These are phyloP conservation scores for Colletotrichum gigasporum DNA, from an alignment of 2,329 filamentous ascomycete genomes.

Conservation along the genomic window DNA sequence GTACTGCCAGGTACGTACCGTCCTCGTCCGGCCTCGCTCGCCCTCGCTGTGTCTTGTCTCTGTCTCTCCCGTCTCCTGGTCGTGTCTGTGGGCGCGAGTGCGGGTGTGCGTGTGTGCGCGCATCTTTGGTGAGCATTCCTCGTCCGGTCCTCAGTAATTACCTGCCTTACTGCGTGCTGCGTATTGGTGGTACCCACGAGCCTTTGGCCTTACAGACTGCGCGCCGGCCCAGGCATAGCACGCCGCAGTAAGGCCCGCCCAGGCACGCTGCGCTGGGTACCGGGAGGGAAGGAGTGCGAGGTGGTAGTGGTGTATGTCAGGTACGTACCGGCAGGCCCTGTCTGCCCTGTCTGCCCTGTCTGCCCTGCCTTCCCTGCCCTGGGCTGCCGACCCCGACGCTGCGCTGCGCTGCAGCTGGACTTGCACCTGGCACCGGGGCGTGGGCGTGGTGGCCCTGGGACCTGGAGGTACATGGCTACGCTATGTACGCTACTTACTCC, in stretches of 20 bases:
- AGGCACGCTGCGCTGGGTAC: too few species aligned
- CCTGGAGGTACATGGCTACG: background rate
- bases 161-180: too few species aligned
- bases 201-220: background rate
- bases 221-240: too few species aligned
- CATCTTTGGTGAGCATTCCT: constrained; percentile 8
- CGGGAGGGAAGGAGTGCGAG: too few species aligned
- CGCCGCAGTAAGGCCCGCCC: too few species aligned
- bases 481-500: background rate
- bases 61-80: background rate
- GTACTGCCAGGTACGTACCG: too few species aligned
- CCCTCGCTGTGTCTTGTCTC: background rate
- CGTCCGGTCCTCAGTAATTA: constrained; percentile 11
- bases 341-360: too few species aligned
- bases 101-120: background rate
- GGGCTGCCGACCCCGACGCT: too few species aligned
- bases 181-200: constrained; percentile 16
- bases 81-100: background rate
- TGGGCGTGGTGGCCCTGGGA: background rate
- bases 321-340: too few species aligned
- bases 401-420: background rate
- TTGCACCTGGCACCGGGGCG: too few species aligned
- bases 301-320: too few species aligned
- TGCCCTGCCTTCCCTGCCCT: constrained; percentile 5
- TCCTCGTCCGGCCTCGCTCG: too few species aligned